These are phyloP conservation scores for Batkoa obscura DNA, from an alignment of 371 early-diverging fungal genomes.

Conservation along the genomic window DNA sequence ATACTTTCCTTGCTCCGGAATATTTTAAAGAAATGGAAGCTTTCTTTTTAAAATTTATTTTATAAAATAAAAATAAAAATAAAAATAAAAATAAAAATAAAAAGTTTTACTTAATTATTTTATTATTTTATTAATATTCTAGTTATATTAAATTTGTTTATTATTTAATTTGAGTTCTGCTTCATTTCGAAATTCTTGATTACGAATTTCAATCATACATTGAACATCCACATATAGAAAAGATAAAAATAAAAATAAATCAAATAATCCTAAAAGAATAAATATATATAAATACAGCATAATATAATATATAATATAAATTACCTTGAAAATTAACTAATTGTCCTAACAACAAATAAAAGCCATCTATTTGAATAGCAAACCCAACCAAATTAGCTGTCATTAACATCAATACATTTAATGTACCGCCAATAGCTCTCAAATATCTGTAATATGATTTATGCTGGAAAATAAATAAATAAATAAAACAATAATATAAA, in stretches of 20 bases:
- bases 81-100: too few species aligned
- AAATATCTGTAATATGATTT: conserved; percentile 57
- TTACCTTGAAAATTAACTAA: conserved; percentile 22
- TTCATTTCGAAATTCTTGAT: not conserved
- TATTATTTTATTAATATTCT: too few species aligned
- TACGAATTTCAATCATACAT: conserved; percentile 63
- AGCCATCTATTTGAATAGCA: conserved; percentile 69
- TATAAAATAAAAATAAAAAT: too few species aligned
- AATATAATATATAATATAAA: not conserved
- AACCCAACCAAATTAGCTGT: conserved; percentile 89
- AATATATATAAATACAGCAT: not conserved
- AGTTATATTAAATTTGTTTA: too few species aligned
- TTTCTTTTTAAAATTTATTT: conserved; percentile 10
- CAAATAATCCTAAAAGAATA: conserved; percentile 17
- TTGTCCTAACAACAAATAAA: conserved; percentile 32
- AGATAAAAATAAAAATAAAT: conserved; percentile 23
- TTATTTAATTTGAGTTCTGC: too few species aligned
- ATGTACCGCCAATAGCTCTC: conserved; percentile 60
- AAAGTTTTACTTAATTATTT: too few species aligned
- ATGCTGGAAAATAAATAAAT: conserved; percentile 22
- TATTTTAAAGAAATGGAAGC: conserved; percentile 55
- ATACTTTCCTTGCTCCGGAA: conserved; percentile 68
- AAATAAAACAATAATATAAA: not conserved
- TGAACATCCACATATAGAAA: conserved; percentile 52
- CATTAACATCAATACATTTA: conserved; percentile 86